A percentile compares a stretch with the other conserved stretches of the same genome.
These are phyloP conservation scores for Candida peoriensis DNA, from an alignment of 805 yeast species.

Conservation along the genomic window DNA sequence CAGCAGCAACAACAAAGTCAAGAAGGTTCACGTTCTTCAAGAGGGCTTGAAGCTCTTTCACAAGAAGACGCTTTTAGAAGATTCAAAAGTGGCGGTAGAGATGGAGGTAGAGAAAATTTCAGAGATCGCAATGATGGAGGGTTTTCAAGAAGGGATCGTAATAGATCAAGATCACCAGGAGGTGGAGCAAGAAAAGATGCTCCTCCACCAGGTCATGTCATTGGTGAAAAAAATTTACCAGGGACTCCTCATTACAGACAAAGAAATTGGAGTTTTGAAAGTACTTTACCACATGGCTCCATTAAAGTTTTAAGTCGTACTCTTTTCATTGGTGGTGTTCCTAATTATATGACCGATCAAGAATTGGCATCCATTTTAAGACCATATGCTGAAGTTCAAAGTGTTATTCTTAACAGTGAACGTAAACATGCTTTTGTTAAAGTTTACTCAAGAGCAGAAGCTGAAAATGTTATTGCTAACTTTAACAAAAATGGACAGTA, in stretches of 20 bases:
- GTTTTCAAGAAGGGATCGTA: conserved; percentile 19
- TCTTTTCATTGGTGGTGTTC: conserved; percentile 90
- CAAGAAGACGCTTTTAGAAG: conserved; percentile 24
- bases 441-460: conserved; percentile 87
- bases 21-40: conserved; percentile 10
- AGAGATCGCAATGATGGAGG: conserved; percentile 14
- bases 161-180: conserved; percentile 28
- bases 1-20: conserved; percentile 7
- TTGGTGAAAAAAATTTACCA: conserved; percentile 61
- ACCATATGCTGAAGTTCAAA: conserved; percentile 89
- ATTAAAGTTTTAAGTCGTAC: conserved; percentile 87
- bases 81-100: conserved; percentile 17
- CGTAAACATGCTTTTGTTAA: conserved; percentile 96
- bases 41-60: conserved; percentile 10
- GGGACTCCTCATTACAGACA: conserved; percentile 74
- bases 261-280: conserved; percentile 67
- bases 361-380: conserved; percentile 65
- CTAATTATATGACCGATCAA: conserved; percentile 71
- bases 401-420: conserved; percentile 79
- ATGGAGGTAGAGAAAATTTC: conserved; percentile 11
- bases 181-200: conserved; percentile 6
- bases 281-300: conserved; percentile 66
- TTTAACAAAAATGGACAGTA: conserved; percentile 63
- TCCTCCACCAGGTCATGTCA: conserved; percentile 29
- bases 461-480: conserved; percentile 71